Evolutionary conservation across 495 filamentous ascomycete genomes (phyloP).

Genomic region (Penicillium goetzii): DNA sequence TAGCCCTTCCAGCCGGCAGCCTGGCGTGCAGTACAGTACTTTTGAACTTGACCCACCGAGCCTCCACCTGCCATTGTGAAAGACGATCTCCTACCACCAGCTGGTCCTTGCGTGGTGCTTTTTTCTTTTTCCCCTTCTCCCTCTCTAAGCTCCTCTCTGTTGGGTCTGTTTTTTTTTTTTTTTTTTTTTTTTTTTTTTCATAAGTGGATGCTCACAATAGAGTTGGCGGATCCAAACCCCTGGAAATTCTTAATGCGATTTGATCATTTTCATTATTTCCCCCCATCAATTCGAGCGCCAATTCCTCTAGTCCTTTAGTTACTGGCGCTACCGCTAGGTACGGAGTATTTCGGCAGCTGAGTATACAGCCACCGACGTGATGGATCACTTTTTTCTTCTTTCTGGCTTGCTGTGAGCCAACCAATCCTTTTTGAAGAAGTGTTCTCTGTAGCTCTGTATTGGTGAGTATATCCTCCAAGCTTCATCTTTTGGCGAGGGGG

Average conservation of each 20-base stretch:
- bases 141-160: too few species aligned
- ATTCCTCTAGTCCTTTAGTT: too few species aligned
- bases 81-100: constrained; percentile 2
- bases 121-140: background rate
- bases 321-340: background rate
- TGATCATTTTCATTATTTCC: constrained; percentile 5
- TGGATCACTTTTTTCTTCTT: constrained; percentile 3
- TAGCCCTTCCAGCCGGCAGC: background rate
- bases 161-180: too few species aligned
- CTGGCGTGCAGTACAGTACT: background rate
- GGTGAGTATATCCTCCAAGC: background rate
- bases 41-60: constrained; percentile 12
- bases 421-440: background rate
- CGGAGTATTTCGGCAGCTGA: background rate
- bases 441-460: background rate
- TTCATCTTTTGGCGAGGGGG: background rate
- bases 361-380: constrained; percentile 2
- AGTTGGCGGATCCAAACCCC: constrained; percentile 30
- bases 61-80: constrained; percentile 3
- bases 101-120: constrained; percentile 13
- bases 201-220: constrained; percentile 24
- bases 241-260: constrained; percentile 24
- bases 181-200: too few species aligned
- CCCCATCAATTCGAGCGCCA: background rate
- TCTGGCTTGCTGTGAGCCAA: background rate